Evolutionary conservation across 2,329 filamentous ascomycete genomes (phyloP).

Genomic region (Aspergillus japonicus): DNA sequence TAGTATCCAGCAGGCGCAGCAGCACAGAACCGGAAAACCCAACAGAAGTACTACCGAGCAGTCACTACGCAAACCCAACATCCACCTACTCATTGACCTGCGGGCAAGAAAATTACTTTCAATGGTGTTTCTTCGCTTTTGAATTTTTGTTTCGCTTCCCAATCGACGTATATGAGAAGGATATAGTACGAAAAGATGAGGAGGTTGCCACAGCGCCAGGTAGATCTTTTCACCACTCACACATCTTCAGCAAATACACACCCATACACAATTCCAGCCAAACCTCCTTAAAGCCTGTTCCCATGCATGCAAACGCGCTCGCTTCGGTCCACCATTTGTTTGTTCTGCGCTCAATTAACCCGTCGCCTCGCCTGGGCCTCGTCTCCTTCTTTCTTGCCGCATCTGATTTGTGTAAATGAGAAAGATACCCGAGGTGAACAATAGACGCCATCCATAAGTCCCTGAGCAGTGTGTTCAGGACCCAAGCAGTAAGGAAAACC

Average conservation of each 20-base stretch:
- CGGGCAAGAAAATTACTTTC: too few species aligned
- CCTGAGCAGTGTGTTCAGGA: conserved; percentile 34
- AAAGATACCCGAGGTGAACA: conserved; percentile 40
- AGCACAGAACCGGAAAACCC: too few species aligned
- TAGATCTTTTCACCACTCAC: conserved; percentile 21
- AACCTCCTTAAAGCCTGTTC: conserved; percentile 27
- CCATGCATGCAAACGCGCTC: conserved; percentile 27
- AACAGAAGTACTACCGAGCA: too few species aligned
- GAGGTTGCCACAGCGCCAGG: conserved; percentile 24
- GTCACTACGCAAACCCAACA: too few species aligned
- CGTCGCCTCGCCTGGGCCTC: conserved; percentile 30
- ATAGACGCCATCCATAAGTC: conserved; percentile 45
- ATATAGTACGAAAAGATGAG: conserved; percentile 23
- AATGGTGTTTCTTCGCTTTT: conserved; percentile 10
- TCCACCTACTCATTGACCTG: too few species aligned
- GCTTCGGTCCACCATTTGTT: conserved; percentile 30
- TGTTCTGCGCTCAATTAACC: conserved; percentile 29
- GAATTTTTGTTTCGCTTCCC: conserved; percentile 23
- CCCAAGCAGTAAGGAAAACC: conserved; percentile 34
- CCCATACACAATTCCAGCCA: conserved; percentile 26
- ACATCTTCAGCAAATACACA: conserved; percentile 17
- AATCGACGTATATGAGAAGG: conserved; percentile 21
- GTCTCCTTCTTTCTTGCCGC: conserved; percentile 36
- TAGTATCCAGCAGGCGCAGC: too few species aligned
- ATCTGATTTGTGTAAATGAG: conserved; percentile 32